Percentiles rank a stretch among this genome's conserved stretches.
phyloP scores from a whole-genome alignment of 2,329 filamentous ascomycete genomes.

The Colletotrichum limetticola region DNA sequence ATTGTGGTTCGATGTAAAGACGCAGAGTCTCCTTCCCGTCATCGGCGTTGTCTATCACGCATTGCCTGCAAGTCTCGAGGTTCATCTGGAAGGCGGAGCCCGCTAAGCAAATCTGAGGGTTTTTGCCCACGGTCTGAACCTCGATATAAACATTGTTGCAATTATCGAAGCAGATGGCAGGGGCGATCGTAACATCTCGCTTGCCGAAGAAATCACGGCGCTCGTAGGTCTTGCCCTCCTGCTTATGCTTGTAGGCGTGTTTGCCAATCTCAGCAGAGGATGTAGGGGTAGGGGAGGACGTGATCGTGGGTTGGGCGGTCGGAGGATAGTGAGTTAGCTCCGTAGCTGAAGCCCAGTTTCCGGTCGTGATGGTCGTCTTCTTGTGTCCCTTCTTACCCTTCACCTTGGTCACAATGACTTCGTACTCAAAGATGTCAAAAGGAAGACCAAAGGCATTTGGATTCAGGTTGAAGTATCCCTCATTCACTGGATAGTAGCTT shows the following conservation, averaged over 20 bases:
- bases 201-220: slow-evolving; percentile 44
- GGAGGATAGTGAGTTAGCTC: slow-evolving; percentile 54
- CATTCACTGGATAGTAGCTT: slow-evolving; percentile 61
- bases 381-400: slow-evolving; percentile 46
- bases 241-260: slow-evolving; percentile 29
- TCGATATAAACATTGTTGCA: slow-evolving; percentile 64
- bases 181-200: slow-evolving; percentile 52
- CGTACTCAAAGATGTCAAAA: slow-evolving; percentile 68
- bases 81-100: slow-evolving; percentile 54
- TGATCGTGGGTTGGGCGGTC: slow-evolving; percentile 39
- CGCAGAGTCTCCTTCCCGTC: slow-evolving; percentile 42
- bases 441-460: slow-evolving; percentile 71
- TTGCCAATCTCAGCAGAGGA: slow-evolving; percentile 6
- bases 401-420: slow-evolving; percentile 49
- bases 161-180: slow-evolving; percentile 59
- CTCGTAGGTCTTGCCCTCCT: slow-evolving; percentile 30
- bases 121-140: slow-evolving; percentile 60
- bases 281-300: slow-evolving; percentile 11
- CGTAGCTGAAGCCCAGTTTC: slow-evolving; percentile 65
- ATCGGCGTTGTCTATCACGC: slow-evolving; percentile 47
- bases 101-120: slow-evolving; percentile 52
- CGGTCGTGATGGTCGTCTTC: slow-evolving; percentile 60
- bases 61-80: slow-evolving; percentile 52
- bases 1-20: slow-evolving; percentile 49
- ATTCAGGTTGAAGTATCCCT: slow-evolving; percentile 74